A percentile compares a stretch with the other conserved stretches of the same genome.
Evolutionary conservation across 805 yeast genomes (phyloP).

Genomic region (Saturnispora dispora): DNA sequence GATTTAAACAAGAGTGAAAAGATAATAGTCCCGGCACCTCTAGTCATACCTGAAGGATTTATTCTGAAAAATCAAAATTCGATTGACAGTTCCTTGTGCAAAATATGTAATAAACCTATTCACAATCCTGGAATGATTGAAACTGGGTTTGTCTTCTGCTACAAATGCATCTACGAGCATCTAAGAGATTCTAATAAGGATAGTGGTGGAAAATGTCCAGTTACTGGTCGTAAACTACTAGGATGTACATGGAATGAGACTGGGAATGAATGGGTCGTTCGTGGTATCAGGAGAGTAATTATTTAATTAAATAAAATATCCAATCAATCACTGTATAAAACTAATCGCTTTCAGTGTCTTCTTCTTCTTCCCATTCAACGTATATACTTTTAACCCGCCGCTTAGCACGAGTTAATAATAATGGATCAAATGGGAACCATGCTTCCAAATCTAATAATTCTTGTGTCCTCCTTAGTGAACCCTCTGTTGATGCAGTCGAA

Average conservation of each 20-base stretch:
- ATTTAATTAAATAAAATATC: conserved; percentile 21
- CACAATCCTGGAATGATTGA: conserved; percentile 81
- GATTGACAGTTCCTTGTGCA: conserved; percentile 36
- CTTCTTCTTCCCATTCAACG: conserved; percentile 79
- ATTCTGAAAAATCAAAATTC: background rate
- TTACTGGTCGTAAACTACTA: conserved; percentile 61
- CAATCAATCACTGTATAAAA: conserved; percentile 7
- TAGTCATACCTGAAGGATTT: background rate
- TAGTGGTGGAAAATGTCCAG: conserved; percentile 72
- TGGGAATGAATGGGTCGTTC: conserved; percentile 57
- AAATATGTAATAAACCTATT: conserved; percentile 56
- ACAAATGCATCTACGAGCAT: conserved; percentile 69
- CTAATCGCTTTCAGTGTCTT: conserved; percentile 32
- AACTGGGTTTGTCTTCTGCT: conserved; percentile 86
- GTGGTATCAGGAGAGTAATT: conserved; percentile 67
- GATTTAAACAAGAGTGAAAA: conserved; percentile 19
- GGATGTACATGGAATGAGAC: conserved; percentile 61
- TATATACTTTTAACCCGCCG: conserved; percentile 45
- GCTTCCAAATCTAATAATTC: conserved; percentile 86
- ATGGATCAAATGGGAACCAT: conserved; percentile 95
- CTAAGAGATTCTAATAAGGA: conserved; percentile 39
- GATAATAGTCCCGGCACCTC: conserved; percentile 13
- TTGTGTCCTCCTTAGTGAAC: conserved; percentile 33
- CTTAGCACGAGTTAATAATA: conserved; percentile 58
- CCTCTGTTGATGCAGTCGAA: conserved; percentile 6